Evolutionary conservation across 805 yeast species (phyloP), one percentile per base, ranked within the genome.

Genomic region (Grigorovia jiainica): DNA sequence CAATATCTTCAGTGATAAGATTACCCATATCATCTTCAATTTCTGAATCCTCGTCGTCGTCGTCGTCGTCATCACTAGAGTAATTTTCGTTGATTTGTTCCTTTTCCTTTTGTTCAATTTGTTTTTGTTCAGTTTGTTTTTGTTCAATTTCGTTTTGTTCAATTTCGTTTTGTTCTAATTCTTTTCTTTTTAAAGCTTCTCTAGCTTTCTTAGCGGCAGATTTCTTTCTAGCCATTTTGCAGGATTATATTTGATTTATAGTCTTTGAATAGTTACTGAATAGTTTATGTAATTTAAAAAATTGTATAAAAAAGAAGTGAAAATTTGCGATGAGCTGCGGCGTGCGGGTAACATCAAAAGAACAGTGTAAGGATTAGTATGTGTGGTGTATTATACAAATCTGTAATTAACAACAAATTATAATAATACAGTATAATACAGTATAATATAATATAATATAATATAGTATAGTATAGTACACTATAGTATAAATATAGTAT

Each of bases 1-100:
- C 97, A 8, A 92, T 85, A 39, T 83, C 87, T 38, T 77, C 87
- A 0, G 97, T 90, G 41, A 86, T 71, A 39, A 92, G 67, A 24
- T 87, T 95, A 40, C 96, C 98, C 50, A 62, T 80, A 46, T 89
- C 96, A 58, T 92, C 98, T 63, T 90, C 98, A 4, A 79, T 87
- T 57, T 86, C 66, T n/a, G 69, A 63, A 15, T 66, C 67, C 10
- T 40, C 48, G 43, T 61, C 62, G 39, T 59, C 59, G 38, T 57
- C 51, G 36, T 55, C 54, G 16, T 23, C 20, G 17, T 20, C 25
- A 5, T 40, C 42, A 8, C 25, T 23, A 13, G 40, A 37, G n/a
- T 19, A 30, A 41, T 50, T 37, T 50, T 37, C 11, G 18, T 8
- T n/a, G 4, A 23, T 27, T n/a, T 32, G 43, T 15, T 29, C 45